Conservation (phyloP, 179 eudicot species). For the Beta lomatogona region DNA sequence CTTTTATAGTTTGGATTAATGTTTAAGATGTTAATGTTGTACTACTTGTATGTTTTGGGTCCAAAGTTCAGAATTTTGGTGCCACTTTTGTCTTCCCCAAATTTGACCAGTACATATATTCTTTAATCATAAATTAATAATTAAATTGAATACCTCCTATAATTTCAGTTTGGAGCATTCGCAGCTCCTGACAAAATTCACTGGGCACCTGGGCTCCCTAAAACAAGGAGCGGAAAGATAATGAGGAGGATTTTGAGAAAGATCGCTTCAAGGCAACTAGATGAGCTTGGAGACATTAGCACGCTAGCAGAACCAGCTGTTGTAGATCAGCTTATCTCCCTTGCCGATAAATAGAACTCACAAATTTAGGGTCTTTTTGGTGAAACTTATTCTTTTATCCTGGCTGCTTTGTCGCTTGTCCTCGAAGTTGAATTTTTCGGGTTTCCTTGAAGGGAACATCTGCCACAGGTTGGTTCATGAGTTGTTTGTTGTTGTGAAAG, state of each 20-base stretch:
- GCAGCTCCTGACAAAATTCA: constrained; percentile 87
- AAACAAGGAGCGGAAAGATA: constrained; percentile 96
- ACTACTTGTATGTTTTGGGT: constrained; percentile 98
- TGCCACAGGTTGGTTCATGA: background rate
- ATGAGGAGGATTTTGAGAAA: constrained; percentile 92
- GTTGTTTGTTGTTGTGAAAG: constrained; percentile 11
- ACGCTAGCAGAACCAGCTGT: constrained; percentile 86
- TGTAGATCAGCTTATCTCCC: constrained; percentile 79
- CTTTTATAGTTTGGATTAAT: constrained; percentile 26
- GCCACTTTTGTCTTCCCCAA: background rate
- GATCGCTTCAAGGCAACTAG: constrained; percentile 79
- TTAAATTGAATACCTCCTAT: background rate
- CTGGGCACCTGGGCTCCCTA: constrained; percentile 96
- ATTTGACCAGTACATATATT: constrained; percentile 43
- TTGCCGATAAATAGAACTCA: constrained; percentile 44
- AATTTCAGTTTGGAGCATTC: constrained; percentile 80
- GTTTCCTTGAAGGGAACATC: constrained; percentile 8
- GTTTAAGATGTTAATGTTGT: constrained; percentile 90
- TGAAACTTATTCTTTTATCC: background rate
- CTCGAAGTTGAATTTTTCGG: background rate
- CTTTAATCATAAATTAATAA: background rate
- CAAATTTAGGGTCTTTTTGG: background rate
- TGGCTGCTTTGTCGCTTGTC: constrained; percentile 1
- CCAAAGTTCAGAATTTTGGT: constrained; percentile 48
- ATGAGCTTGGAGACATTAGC: constrained; percentile 91